phyloP scores from a whole-genome alignment of 2,329 filamentous ascomycete genomes.

The Cercospora berteroae region DNA sequence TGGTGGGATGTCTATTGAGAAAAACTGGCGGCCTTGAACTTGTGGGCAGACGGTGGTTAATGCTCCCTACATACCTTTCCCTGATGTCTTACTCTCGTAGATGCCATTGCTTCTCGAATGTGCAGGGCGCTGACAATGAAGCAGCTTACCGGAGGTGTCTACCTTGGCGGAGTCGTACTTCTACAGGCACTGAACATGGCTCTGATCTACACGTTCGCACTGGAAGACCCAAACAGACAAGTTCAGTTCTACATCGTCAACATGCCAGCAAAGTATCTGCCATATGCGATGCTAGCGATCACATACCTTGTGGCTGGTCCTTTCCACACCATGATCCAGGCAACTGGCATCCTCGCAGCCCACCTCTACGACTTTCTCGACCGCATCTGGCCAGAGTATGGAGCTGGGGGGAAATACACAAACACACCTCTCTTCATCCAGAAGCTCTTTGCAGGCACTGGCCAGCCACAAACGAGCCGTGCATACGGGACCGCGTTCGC shows the following conservation, averaged over 20 bases:
- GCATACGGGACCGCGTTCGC: constrained; percentile 62
- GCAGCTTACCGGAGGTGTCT: constrained; percentile 41
- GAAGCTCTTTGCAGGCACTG: constrained; percentile 57
- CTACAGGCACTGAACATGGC: constrained; percentile 67
- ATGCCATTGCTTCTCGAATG: not conserved
- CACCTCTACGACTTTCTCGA: constrained; percentile 90
- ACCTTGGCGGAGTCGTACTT: constrained; percentile 55
- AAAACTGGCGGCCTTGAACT: constrained; percentile 56
- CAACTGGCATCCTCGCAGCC: constrained; percentile 78
- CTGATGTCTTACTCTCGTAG: constrained; percentile 1
- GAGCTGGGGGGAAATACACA: constrained; percentile 74
- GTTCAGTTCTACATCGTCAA: constrained; percentile 78
- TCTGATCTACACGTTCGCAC: constrained; percentile 77
- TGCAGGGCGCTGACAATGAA: constrained; percentile 27
- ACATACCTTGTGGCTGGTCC: constrained; percentile 68
- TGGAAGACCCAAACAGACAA: constrained; percentile 77
- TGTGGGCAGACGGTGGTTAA: constrained; percentile 54
- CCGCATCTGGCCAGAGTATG: constrained; percentile 83
- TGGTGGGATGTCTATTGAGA: constrained; percentile 54
- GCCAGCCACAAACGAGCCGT: constrained; percentile 48
- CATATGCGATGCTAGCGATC: constrained; percentile 73
- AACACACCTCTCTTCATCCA: constrained; percentile 71
- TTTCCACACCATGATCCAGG: constrained; percentile 58
- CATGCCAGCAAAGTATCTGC: constrained; percentile 77
- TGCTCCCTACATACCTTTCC: constrained; percentile 61